Conservation (phyloP, 257 asterid genomes). For the Linaria vulgaris region DNA sequence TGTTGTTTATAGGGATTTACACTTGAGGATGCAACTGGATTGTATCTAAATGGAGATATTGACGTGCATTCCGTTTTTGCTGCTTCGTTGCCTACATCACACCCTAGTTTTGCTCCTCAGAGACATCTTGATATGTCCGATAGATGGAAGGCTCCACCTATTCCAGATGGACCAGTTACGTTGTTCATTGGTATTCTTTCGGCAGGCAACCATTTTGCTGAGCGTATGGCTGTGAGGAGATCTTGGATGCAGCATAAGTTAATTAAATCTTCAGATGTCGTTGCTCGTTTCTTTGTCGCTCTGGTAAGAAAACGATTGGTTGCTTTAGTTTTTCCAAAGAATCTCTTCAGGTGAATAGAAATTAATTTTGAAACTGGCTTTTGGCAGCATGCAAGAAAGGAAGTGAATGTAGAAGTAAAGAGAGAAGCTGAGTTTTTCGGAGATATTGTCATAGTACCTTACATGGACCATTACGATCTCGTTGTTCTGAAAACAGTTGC, state of each 20-base stretch:
- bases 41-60: constrained; percentile 73
- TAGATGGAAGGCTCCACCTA: constrained; percentile 81
- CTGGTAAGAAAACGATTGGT: constrained; percentile 45
- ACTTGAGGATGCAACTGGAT: constrained; percentile 96
- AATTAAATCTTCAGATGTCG: constrained; percentile 67
- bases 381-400: constrained; percentile 76
- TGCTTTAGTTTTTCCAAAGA: neutral
- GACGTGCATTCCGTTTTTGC: constrained; percentile 74
- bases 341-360: constrained; percentile 3
- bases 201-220: constrained; percentile 96
- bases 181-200: constrained; percentile 91
- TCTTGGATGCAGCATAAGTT: constrained; percentile 93
- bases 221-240: constrained; percentile 90
- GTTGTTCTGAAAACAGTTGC: constrained; percentile 94
- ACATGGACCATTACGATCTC: constrained; percentile 90
- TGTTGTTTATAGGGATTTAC: constrained; percentile 67
- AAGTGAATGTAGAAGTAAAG: constrained; percentile 67
- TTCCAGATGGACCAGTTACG: constrained; percentile 56
- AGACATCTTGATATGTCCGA: constrained; percentile 78
- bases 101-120: constrained; percentile 94
- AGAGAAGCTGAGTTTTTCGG: constrained; percentile 94
- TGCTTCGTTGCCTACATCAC: constrained; percentile 86
- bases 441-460: constrained; percentile 87
- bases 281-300: constrained; percentile 92
- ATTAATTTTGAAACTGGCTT: constrained; percentile 25